phyloP scores from a whole-genome alignment of 805 yeast genomes.

The Diddensiella caesifluorescens region DNA sequence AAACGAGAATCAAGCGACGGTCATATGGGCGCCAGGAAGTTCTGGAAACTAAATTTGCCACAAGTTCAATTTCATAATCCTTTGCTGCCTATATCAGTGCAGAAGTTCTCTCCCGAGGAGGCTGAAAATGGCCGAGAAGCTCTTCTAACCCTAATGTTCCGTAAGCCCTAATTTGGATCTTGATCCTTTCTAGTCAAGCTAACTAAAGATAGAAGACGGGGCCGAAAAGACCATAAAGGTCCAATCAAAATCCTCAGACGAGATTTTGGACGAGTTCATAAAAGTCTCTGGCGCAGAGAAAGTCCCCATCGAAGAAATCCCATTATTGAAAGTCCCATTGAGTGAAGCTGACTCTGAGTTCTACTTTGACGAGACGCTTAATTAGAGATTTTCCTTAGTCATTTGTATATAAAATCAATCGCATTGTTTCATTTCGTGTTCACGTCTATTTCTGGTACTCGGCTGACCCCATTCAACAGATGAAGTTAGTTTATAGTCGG shows the following conservation, averaged over 20 bases:
- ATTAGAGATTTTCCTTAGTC: too few relatives aligned
- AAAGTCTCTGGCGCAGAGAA: conserved; percentile 45
- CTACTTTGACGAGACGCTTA: too few relatives aligned
- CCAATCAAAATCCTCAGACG: conserved; percentile 24
- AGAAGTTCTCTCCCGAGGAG: conserved; percentile 5
- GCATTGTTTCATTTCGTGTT: too few relatives aligned
- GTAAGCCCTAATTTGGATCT: neutral
- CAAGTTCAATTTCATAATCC: conserved; percentile 81
- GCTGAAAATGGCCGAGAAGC: neutral
- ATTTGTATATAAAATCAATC: too few relatives aligned
- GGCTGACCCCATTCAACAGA: too few relatives aligned
- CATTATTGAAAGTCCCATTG: conserved; percentile 13
- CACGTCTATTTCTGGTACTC: too few relatives aligned
- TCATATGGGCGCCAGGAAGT: conserved; percentile 40
- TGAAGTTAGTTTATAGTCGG: too few relatives aligned
- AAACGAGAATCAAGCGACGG: conserved; percentile 16
- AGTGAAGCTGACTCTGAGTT: too few relatives aligned
- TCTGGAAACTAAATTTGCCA: conserved; percentile 72
- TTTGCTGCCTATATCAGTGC: conserved; percentile 43
- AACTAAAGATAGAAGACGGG: too few relatives aligned
- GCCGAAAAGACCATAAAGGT: neutral
- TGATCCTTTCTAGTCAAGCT: neutral
- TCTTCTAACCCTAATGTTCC: neutral
- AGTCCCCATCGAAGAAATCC: conserved; percentile 41
- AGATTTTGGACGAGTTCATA: conserved; percentile 54